These are phyloP conservation scores for Xylaria castorea DNA, from an alignment of 495 filamentous ascomycete genomes.

Conservation along the genomic window DNA sequence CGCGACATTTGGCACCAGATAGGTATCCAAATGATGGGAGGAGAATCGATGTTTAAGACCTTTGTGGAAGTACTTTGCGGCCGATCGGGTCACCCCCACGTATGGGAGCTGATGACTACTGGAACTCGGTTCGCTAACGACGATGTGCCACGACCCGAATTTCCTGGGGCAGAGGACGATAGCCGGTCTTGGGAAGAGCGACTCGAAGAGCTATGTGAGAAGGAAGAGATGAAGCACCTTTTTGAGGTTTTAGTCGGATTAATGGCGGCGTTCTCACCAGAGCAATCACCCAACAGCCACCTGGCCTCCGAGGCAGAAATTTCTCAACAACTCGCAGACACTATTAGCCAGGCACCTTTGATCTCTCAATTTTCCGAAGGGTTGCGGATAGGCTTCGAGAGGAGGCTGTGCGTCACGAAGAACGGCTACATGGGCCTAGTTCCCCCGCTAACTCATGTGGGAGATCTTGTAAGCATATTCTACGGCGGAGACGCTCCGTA, in stretches of 20 bases:
- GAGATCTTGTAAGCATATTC: slow-evolving; percentile 26
- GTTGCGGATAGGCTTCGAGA: slow-evolving; percentile 19
- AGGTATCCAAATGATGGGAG: slow-evolving; percentile 8
- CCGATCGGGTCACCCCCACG: slow-evolving; percentile 18
- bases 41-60: slow-evolving; percentile 17
- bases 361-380: slow-evolving; percentile 16
- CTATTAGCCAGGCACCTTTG: not conserved
- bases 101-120: slow-evolving; percentile 20
- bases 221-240: slow-evolving; percentile 18
- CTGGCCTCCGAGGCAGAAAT: not conserved
- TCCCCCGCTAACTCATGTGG: slow-evolving; percentile 26
- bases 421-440: slow-evolving; percentile 29
- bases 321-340: not conserved
- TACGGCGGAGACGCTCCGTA: slow-evolving; percentile 29
- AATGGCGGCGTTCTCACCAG: not conserved
- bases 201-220: slow-evolving; percentile 8
- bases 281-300: not conserved
- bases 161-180: not conserved
- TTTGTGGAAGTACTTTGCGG: slow-evolving; percentile 19
- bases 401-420: slow-evolving; percentile 26
- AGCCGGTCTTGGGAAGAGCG: slow-evolving; percentile 11
- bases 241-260: not conserved
- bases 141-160: slow-evolving; percentile 7
- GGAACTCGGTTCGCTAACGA: slow-evolving; percentile 21
- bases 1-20: slow-evolving; percentile 10